A percentile compares a stretch with the other conserved stretches of the same genome.
Conservation (phyloP, 768 basidiomycete species). For the Tulasnella sp. region DNA sequence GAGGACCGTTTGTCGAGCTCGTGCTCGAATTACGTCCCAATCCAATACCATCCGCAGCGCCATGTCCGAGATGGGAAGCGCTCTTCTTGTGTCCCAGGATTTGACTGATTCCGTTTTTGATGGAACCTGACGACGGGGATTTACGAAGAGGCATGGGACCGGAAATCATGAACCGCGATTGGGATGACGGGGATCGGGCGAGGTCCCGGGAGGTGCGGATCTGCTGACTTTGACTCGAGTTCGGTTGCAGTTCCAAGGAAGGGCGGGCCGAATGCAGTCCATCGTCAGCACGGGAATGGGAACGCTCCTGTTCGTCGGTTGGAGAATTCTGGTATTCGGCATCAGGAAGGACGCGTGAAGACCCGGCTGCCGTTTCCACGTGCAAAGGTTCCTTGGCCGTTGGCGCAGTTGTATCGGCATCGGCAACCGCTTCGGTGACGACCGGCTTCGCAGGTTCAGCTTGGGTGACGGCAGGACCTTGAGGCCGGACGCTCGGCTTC, state of each 20-base stretch:
- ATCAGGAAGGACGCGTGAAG: slow-evolving; percentile 8
- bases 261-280: slow-evolving; percentile 6
- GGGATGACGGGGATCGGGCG: slow-evolving; percentile 8
- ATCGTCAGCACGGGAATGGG: slow-evolving; percentile 9
- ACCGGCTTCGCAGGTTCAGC: not conserved
- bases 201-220: slow-evolving; percentile 9
- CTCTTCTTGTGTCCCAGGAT: slow-evolving; percentile 21
- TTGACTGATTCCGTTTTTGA: not conserved
- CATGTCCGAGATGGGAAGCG: slow-evolving; percentile 24
- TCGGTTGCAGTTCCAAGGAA: slow-evolving; percentile 19
- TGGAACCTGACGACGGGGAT: slow-evolving; percentile 22
- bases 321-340: slow-evolving; percentile 10
- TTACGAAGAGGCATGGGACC: slow-evolving; percentile 14
- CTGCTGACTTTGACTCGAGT: not conserved
- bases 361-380: not conserved
- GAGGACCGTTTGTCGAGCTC: not conserved
- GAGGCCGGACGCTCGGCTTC: slow-evolving; percentile 14
- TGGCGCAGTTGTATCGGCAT: not conserved
- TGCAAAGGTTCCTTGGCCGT: slow-evolving; percentile 4
- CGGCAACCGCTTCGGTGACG: not conserved
- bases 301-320: not conserved
- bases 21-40: not conserved
- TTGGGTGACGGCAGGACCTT: not conserved
- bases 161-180: slow-evolving; percentile 17
- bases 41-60: slow-evolving; percentile 19